Base-by-base conservation (phyloP, 345 rosid species). In the Rhodamnia rubescens region DNA sequence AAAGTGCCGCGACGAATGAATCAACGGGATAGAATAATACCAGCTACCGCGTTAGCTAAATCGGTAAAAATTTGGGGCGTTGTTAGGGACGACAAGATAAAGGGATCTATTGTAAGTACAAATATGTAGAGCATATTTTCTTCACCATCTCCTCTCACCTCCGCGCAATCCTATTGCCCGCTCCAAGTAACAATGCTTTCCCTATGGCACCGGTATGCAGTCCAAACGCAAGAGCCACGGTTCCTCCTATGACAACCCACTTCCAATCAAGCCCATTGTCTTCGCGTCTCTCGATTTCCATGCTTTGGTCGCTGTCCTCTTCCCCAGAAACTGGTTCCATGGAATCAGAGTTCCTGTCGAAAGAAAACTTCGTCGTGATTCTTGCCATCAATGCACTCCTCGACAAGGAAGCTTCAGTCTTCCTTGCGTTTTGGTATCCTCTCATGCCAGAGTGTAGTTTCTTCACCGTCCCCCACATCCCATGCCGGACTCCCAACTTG, bases 391-490 rank as follows among this genome's bases (percentile, higher is more conserved):
- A 90, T 3, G 95, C 96, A 18, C 93, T 88, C 89, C 95, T 89
- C n/a, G 99, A 94, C 36, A 96, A 85, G 87, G 93, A 61, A 18
- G 88, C 56, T 47, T 92, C 96, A 20, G 89, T 42, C 90, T 91
- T 93, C 88, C 96, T 89, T 14, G 92, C 95, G n/a, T 90, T 90
- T 91, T 96, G 99, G 90, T 96, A 97, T 1, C 94, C 95, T 88
- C 98, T 92, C 92, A 97, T 86, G 52, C 98, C 98, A 0, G 94
- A 91, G 88, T 96, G 95, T 84, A 96, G 88, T 88, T 96, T 97
- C 91, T 94, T 97, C 64, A 95, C 94, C 1, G 98, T 92, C 86
- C 99, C 99, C 99, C 99, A 97, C 99, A 96, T 96, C 82, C 97
- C 99, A 85, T 94, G 99, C 16, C 99, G 95, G 61, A 97, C 88